Percentiles rank a stretch among this genome's conserved stretches.
Evolutionary conservation across 352 stramenopile species (phyloP).

Genomic region (Aphanomyces euteiches): DNA sequence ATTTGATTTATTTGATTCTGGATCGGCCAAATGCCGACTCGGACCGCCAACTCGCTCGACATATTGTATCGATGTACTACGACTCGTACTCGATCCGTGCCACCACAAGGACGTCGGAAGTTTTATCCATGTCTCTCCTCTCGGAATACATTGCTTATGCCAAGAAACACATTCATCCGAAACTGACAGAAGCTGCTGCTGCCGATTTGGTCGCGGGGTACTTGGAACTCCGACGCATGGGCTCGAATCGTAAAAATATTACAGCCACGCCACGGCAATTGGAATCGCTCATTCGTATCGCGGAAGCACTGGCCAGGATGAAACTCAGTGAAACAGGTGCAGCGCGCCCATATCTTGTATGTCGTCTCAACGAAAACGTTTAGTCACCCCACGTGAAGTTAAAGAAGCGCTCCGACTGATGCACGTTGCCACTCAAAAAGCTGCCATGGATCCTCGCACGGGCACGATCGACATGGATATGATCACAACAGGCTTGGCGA

Average conservation of each 20-base stretch:
- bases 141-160: constrained; percentile 97
- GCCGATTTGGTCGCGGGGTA: constrained; percentile 92
- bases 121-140: constrained; percentile 76
- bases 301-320: constrained; percentile 95
- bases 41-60: constrained; percentile 93
- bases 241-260: constrained; percentile 92
- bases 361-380: constrained; percentile 16
- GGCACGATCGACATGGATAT: constrained; percentile 99
- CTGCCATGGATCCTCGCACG: constrained; percentile 96
- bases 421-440: constrained; percentile 95
- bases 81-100: constrained; percentile 54
- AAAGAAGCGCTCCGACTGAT: constrained; percentile 95
- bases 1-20: constrained; percentile 99
- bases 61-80: constrained; percentile 97
- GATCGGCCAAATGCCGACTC: constrained; percentile 93
- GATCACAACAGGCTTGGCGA: constrained; percentile 94
- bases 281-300: constrained; percentile 98
- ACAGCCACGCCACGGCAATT: constrained; percentile 97
- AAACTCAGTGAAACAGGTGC: constrained; percentile 64
- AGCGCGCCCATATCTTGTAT: neutral
- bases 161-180: constrained; percentile 88
- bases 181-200: constrained; percentile 86
- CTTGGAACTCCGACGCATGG: constrained; percentile 84
- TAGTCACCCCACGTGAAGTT: constrained; percentile 81
- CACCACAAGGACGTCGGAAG: constrained; percentile 38